Evolutionary conservation across 768 basidiomycete genomes (phyloP).

Genomic region (Heimioporus sp.): DNA sequence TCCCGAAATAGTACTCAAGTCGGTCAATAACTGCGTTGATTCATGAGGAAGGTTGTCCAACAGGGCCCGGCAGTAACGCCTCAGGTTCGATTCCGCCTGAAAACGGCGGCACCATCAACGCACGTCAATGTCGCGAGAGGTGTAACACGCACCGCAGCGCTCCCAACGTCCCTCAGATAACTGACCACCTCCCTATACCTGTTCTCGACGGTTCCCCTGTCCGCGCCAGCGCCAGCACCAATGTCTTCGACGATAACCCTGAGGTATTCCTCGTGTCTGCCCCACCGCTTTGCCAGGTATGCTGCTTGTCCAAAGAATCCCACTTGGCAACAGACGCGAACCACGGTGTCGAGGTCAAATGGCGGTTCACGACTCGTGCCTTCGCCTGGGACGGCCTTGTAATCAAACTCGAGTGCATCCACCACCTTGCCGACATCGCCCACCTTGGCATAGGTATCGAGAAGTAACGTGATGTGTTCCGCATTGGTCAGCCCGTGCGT

Average conservation of each 20-base stretch:
- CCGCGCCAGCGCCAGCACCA: slow-evolving; percentile 29
- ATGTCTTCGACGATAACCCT: slow-evolving; percentile 94
- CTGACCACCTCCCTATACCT: slow-evolving; percentile 70
- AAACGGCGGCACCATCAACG: neutral
- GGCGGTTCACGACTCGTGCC: slow-evolving; percentile 70
- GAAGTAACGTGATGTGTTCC: slow-evolving; percentile 93
- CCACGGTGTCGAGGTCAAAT: slow-evolving; percentile 96
- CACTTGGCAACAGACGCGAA: slow-evolving; percentile 93
- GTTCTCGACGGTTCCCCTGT: slow-evolving; percentile 36
- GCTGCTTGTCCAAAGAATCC: slow-evolving; percentile 95
- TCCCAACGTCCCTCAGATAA: slow-evolving; percentile 78
- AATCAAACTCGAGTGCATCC: slow-evolving; percentile 16
- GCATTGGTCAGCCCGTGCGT: slow-evolving; percentile 86
- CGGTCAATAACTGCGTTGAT: slow-evolving; percentile 88
- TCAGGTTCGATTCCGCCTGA: slow-evolving; percentile 85
- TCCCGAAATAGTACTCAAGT: slow-evolving; percentile 75
- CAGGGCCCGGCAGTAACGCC: slow-evolving; percentile 85
- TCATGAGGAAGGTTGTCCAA: slow-evolving; percentile 80
- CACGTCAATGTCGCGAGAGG: no score
- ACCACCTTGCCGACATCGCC: slow-evolving; percentile 74
- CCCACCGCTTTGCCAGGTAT: slow-evolving; percentile 90
- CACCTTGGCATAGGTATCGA: slow-evolving; percentile 97
- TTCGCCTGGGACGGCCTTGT: slow-evolving; percentile 26
- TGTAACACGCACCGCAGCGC: slow-evolving; percentile 62
- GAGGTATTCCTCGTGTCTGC: slow-evolving; percentile 89